A percentile compares a stretch with the other conserved stretches of the same genome.
Evolutionary conservation across 164 flowering plant species (phyloP).

Genomic region (Vitis riparia): DNA sequence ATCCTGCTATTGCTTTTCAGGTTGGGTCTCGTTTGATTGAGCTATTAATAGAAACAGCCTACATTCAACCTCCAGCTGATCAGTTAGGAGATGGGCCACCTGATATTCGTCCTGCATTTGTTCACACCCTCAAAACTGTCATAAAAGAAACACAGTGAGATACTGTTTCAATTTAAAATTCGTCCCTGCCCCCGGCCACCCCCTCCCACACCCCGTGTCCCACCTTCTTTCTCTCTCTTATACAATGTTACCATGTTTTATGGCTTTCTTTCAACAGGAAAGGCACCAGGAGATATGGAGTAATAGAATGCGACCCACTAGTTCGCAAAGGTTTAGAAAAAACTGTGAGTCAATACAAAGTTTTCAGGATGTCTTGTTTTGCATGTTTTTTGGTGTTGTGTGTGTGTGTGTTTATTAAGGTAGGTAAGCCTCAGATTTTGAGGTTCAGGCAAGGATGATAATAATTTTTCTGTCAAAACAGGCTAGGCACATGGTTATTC

Average conservation of each 20-base stretch:
- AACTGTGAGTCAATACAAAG: constrained; percentile 40
- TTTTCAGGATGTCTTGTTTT: background rate
- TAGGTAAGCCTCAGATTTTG: too few relatives aligned
- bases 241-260: background rate
- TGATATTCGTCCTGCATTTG: constrained; percentile 91
- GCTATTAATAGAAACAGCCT: constrained; percentile 73
- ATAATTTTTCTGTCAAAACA: constrained; percentile 17
- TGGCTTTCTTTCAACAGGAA: constrained; percentile 39
- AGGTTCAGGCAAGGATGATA: too few relatives aligned
- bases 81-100: constrained; percentile 69
- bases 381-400: too few relatives aligned
- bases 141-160: constrained; percentile 44
- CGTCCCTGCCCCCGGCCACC: too few relatives aligned
- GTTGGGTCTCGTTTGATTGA: constrained; percentile 90
- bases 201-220: too few relatives aligned
- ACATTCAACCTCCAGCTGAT: constrained; percentile 75
- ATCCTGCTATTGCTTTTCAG: constrained; percentile 32
- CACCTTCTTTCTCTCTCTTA: too few relatives aligned
- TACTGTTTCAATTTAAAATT: background rate
- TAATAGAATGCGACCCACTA: constrained; percentile 66
- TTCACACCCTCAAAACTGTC: constrained; percentile 54
- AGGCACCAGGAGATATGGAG: constrained; percentile 53
- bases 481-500: constrained; percentile 77
- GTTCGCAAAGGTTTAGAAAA: constrained; percentile 62
- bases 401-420: too few relatives aligned